These are phyloP conservation scores for Tremella fuciformis DNA, from an alignment of 768 basidiomycete genomes.

Conservation along the genomic window DNA sequence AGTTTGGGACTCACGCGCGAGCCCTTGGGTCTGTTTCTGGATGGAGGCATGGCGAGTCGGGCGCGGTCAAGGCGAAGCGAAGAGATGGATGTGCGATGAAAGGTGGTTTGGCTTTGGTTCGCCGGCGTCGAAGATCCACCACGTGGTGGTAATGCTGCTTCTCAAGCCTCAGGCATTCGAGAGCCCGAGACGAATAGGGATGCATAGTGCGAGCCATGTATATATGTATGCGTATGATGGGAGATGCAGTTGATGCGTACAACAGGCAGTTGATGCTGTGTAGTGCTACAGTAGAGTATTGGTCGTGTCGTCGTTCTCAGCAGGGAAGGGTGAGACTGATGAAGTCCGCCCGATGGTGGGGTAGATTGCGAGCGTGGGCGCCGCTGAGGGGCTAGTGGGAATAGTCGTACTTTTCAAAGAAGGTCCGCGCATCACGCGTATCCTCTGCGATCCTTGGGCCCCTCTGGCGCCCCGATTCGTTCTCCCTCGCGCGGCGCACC, in stretches of 20 bases:
- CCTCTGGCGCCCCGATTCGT: conserved; percentile 60
- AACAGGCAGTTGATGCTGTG: neutral
- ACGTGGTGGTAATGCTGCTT: too few species aligned
- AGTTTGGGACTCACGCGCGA: conserved; percentile 7
- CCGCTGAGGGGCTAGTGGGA: conserved; percentile 14
- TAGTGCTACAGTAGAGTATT: neutral
- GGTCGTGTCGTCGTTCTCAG: neutral
- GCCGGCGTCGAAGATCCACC: too few species aligned
- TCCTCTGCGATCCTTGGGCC: conserved; percentile 48
- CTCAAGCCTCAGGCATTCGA: too few species aligned
- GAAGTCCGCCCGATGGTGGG: too few species aligned
- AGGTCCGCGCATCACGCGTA: conserved; percentile 51
- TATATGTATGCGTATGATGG: too few species aligned
- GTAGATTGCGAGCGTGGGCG: neutral
- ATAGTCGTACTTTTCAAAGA: conserved; percentile 53
- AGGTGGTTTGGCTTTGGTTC: too few species aligned
- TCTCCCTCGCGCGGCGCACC: conserved; percentile 52
- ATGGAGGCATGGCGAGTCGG: conserved; percentile 1
- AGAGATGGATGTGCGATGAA: too few species aligned
- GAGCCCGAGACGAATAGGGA: too few species aligned
- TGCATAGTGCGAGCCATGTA: too few species aligned
- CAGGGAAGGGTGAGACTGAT: too few species aligned
- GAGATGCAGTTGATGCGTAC: conserved; percentile 28
- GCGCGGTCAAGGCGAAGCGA: too few species aligned
- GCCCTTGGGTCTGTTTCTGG: conserved; percentile 10